Evolutionary conservation across 495 filamentous ascomycete genomes (phyloP).

Genomic region (Hypomontagnella monticulosa): DNA sequence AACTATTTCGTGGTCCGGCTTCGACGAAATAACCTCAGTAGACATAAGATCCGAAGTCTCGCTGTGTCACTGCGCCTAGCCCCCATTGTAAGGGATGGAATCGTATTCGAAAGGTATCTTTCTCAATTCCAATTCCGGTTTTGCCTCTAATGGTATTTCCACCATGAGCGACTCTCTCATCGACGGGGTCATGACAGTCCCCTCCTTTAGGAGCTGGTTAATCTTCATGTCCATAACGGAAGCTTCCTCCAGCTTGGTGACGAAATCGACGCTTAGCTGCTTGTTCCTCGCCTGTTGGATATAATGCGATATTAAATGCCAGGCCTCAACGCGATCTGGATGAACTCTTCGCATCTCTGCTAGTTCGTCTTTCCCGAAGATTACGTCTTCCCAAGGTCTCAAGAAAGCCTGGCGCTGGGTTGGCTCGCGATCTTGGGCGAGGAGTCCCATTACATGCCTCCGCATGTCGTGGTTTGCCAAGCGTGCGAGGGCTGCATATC

Average conservation of each 20-base stretch:
- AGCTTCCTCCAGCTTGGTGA: constrained; percentile 33
- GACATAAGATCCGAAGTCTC: too few species aligned
- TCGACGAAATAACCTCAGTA: too few species aligned
- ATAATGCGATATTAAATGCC: constrained; percentile 27
- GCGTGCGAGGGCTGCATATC: constrained; percentile 44
- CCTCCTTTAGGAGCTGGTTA: constrained; percentile 23
- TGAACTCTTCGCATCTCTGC: constrained; percentile 16
- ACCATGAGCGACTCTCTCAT: constrained; percentile 27
- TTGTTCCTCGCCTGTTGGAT: not conserved
- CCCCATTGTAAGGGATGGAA: too few species aligned
- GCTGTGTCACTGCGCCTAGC: too few species aligned
- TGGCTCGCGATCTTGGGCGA: not conserved
- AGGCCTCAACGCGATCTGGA: not conserved
- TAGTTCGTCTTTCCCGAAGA: constrained; percentile 35
- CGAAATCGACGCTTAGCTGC: constrained; percentile 4
- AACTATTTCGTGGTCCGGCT: too few species aligned
- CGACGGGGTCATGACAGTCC: constrained; percentile 1
- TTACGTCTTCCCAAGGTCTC: constrained; percentile 40
- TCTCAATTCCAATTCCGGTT: not conserved
- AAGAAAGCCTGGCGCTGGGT: constrained; percentile 11
- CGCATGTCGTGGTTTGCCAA: constrained; percentile 39
- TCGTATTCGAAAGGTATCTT: not conserved
- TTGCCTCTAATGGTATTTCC: constrained; percentile 26
- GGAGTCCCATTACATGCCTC: constrained; percentile 18
- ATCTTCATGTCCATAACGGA: constrained; percentile 33